phyloP scores from a whole-genome alignment of 345 rosid genomes.

The Arabis alpina region DNA sequence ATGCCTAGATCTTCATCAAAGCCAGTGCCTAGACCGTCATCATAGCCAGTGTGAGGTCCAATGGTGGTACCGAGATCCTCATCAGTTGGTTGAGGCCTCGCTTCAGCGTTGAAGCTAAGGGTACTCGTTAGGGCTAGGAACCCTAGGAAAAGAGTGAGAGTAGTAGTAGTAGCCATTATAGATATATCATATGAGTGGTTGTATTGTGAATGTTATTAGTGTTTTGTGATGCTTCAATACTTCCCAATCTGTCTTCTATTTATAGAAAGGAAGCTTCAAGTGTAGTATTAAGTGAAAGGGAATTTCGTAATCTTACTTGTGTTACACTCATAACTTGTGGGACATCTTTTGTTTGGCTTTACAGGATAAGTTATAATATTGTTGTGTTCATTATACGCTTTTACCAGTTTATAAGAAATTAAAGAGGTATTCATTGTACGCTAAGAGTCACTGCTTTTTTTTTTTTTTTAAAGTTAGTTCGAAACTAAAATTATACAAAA shows the following conservation, averaged over 20 bases:
- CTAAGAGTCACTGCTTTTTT: no score
- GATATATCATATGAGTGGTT: slow-evolving; percentile 1
- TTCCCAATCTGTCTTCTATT: slow-evolving; percentile 29
- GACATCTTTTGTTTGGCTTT: slow-evolving; percentile 23
- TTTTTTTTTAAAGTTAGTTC: no score
- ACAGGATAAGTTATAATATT: slow-evolving; percentile 7
- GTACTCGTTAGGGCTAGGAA: slow-evolving; percentile 22
- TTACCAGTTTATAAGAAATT: no score
- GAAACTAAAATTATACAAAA: no score
- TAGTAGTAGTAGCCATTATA: slow-evolving; percentile 12
- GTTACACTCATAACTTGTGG: slow-evolving; percentile 33
- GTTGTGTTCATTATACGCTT: not conserved
- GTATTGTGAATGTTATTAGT: slow-evolving; percentile 17
- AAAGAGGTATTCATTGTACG: no score
- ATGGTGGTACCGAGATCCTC: slow-evolving; percentile 37
- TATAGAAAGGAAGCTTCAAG: slow-evolving; percentile 33
- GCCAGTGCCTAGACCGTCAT: slow-evolving; percentile 32
- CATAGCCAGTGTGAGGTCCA: slow-evolving; percentile 32
- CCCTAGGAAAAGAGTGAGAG: slow-evolving; percentile 32
- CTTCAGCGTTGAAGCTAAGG: slow-evolving; percentile 37
- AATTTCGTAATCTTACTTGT: slow-evolving; percentile 24
- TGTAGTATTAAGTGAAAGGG: not conserved
- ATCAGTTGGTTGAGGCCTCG: slow-evolving; percentile 41
- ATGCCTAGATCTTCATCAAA: slow-evolving; percentile 38
- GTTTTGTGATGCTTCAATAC: slow-evolving; percentile 13